Evolutionary conservation across 257 asterid species (phyloP), one percentile per base, ranked within the genome.

Genomic region (Linderniella brevidens): DNA sequence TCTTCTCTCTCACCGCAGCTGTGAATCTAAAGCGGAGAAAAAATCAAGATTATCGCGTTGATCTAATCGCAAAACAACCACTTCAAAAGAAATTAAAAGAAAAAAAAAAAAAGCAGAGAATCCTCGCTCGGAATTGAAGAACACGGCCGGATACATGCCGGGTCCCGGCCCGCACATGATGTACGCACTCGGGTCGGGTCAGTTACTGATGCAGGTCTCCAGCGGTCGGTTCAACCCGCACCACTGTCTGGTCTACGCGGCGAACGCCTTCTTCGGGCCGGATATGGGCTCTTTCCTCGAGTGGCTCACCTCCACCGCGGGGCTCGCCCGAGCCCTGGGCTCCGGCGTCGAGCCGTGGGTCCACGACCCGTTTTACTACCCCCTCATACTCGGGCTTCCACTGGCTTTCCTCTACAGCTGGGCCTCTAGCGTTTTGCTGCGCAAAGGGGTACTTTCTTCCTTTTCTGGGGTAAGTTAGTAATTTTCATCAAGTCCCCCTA

Each of bases 161-260:
- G 97, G 97, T 4, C 97, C 93, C 11, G 97, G 97, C 57, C 93
- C 97, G 51, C 97, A 82, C 70, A 63, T 86, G 94, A 65, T 86
- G n/a, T 86, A 82, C 76, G 62, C 94, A 12, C 72, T 86, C 50
- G 93, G 93, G 17, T 70, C 94, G 58, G 97, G 94, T 18, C 84
- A 63, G 46, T 82, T 77, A 35, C 62, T 86, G 50, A 77, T 75
- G 82, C 72, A 67, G 19, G 63, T 69, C 13, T 79, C 97, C 9
- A 66, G 63, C 68, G 94, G 93, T 20, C 64, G 87, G 50, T 86
- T 86, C 68, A 71, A 92, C 59, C 97, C 94, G 16, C 97, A 86
- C 74, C 94, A 82, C 75, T 86, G 94, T 40, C 53, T 86, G 0
- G 64, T 73, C 19, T 86, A 86, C 71, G 76, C 94, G 9, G 59